Evolutionary conservation across 257 asterid species (phyloP).

Genomic region (Solanum dulcamara): DNA sequence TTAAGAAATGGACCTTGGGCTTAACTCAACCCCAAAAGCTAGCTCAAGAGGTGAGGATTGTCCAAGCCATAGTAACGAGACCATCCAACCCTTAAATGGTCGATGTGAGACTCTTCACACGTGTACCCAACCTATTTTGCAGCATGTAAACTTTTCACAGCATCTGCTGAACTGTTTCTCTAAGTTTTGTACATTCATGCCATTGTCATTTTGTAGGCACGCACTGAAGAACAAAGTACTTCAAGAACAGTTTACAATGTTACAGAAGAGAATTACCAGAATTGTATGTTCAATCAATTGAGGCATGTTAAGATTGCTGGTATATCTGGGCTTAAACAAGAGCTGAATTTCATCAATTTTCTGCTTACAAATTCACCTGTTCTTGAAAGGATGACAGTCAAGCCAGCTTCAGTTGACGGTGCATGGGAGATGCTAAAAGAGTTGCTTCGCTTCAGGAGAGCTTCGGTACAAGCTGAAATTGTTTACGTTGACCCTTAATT

Average conservation of each 20-base stretch:
- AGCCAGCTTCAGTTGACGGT: slow-evolving; percentile 49
- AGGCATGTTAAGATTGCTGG: slow-evolving; percentile 60
- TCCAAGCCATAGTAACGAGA: too few relatives aligned
- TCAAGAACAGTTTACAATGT: slow-evolving; percentile 9
- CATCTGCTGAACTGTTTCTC: not conserved
- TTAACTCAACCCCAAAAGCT: too few relatives aligned
- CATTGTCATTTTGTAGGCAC: slow-evolving; percentile 39
- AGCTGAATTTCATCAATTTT: slow-evolving; percentile 62
- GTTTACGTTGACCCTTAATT: slow-evolving; percentile 55
- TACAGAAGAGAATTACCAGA: slow-evolving; percentile 26
- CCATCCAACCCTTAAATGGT: too few relatives aligned
- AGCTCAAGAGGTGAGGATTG: too few relatives aligned
- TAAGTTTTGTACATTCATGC: not conserved
- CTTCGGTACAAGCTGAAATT: slow-evolving; percentile 67
- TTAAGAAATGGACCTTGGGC: too few relatives aligned
- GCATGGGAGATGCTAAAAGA: slow-evolving; percentile 75
- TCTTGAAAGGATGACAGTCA: slow-evolving; percentile 75
- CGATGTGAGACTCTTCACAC: too few relatives aligned
- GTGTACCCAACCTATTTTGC: not conserved
- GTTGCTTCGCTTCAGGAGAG: slow-evolving; percentile 71
- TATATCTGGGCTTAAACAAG: slow-evolving; percentile 49
- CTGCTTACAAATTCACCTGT: slow-evolving; percentile 59
- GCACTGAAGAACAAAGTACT: slow-evolving; percentile 45
- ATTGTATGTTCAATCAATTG: slow-evolving; percentile 39
- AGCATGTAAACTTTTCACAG: not conserved